phyloP scores from a whole-genome alignment of 2,329 filamentous ascomycete species.

The Septoria linicola region DNA sequence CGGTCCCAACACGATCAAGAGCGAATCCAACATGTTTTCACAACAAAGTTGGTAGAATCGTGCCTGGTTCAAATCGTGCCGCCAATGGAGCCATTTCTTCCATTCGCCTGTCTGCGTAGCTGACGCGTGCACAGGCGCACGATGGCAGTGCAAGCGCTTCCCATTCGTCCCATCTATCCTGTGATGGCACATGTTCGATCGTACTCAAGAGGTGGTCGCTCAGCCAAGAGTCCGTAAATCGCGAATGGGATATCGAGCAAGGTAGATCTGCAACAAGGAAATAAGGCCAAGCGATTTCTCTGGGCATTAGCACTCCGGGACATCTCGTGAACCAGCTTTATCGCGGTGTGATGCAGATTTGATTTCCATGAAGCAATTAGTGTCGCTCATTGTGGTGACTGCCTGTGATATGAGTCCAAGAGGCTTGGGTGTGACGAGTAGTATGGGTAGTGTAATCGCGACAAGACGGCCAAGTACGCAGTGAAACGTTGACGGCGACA shows the following conservation, averaged over 20 bases:
- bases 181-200: too few species aligned
- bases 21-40: neutral
- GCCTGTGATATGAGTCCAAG: constrained; percentile 10
- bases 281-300: constrained; percentile 16
- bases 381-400: neutral
- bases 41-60: too few species aligned
- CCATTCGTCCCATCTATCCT: too few species aligned
- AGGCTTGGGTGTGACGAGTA: constrained; percentile 19
- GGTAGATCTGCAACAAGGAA: constrained; percentile 11
- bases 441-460: constrained; percentile 9
- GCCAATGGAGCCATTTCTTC: too few species aligned
- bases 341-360: constrained; percentile 9
- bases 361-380: neutral
- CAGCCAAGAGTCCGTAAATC: constrained; percentile 1
- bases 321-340: constrained; percentile 7
- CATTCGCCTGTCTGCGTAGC: neutral
- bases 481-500: constrained; percentile 23
- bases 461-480: constrained; percentile 23
- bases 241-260: constrained; percentile 4
- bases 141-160: neutral
- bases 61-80: too few species aligned
- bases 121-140: too few species aligned
- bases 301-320: constrained; percentile 9
- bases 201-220: neutral
- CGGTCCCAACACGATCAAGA: neutral